Percentiles rank a stretch among this genome's conserved stretches.
Conservation (phyloP, 2,329 filamentous ascomycete species). For the Aspergillus sp. region DNA sequence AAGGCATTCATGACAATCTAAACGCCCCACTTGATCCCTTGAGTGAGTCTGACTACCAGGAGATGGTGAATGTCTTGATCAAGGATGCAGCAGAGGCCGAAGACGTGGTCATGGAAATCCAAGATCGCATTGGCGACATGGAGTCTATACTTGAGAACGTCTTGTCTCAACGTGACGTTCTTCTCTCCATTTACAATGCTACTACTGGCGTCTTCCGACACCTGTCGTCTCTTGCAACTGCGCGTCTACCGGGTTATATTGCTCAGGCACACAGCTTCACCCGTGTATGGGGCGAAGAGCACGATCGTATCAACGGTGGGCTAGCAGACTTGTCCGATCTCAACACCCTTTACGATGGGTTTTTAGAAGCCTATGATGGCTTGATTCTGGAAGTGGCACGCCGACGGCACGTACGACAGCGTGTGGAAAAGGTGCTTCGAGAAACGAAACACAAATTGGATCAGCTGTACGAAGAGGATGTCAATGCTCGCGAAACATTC, state of each 20-base stretch:
- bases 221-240: constrained; percentile 66
- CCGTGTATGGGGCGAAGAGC: constrained; percentile 71
- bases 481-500: constrained; percentile 73
- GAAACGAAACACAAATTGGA: constrained; percentile 78
- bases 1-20: constrained; percentile 34
- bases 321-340: constrained; percentile 77
- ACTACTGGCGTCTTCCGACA: constrained; percentile 65
- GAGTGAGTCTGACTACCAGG: constrained; percentile 71
- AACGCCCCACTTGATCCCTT: constrained; percentile 66
- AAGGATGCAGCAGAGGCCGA: constrained; percentile 61
- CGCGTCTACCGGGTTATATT: constrained; percentile 60
- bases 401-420: constrained; percentile 70
- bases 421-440: constrained; percentile 71
- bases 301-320: constrained; percentile 66
- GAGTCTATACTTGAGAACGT: constrained; percentile 69
- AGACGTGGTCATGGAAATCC: constrained; percentile 67
- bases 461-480: constrained; percentile 72
- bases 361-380: constrained; percentile 79
- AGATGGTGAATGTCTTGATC: constrained; percentile 78
- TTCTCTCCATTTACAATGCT: constrained; percentile 58
- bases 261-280: constrained; percentile 51
- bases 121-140: constrained; percentile 75
- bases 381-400: constrained; percentile 82
- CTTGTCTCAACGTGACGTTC: constrained; percentile 61
- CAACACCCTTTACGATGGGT: constrained; percentile 82